Evolutionary conservation across 2,329 filamentous ascomycete species (phyloP).

Genomic region (Colletotrichum sidae): DNA sequence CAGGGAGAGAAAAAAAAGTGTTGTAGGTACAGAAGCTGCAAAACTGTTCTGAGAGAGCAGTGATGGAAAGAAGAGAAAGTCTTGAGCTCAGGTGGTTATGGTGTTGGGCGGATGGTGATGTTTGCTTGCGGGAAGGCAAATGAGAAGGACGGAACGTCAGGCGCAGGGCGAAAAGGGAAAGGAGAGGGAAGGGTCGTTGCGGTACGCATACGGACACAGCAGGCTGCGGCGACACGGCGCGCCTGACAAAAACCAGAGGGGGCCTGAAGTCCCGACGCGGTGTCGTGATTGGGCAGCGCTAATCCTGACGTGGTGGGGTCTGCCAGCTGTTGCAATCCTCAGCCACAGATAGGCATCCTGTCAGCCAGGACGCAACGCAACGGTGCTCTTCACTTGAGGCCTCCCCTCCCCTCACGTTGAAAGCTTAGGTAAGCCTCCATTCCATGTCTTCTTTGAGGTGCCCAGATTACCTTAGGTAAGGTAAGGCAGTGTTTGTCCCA

Average conservation of each 20-base stretch:
- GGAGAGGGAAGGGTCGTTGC: slow-evolving; percentile 24
- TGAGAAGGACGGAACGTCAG: slow-evolving; percentile 16
- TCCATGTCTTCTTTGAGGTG: neutral
- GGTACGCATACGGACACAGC: slow-evolving; percentile 15
- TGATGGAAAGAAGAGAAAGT: slow-evolving; percentile 4
- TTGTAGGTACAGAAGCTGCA: slow-evolving; percentile 30
- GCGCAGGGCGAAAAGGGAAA: slow-evolving; percentile 32
- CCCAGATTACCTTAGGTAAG: too few relatives aligned
- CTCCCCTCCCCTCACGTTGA: neutral
- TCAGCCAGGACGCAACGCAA: slow-evolving; percentile 5
- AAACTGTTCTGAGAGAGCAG: slow-evolving; percentile 6
- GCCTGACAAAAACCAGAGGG: slow-evolving; percentile 36
- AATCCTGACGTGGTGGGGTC: slow-evolving; percentile 18
- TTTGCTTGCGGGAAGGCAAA: slow-evolving; percentile 22
- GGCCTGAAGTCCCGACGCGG: neutral
- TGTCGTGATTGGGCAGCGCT: slow-evolving; percentile 2
- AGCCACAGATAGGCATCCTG: slow-evolving; percentile 22
- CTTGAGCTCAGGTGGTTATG: slow-evolving; percentile 10
- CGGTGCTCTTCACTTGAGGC: slow-evolving; percentile 11
- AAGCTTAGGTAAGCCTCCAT: neutral
- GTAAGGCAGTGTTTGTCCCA: too few relatives aligned
- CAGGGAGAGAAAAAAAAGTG: neutral
- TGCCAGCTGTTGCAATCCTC: slow-evolving; percentile 26
- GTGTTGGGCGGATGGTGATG: slow-evolving; percentile 17
- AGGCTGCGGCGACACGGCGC: slow-evolving; percentile 20